Evolutionary conservation across 306 rosid species (phyloP).

Genomic region (Biancaea sappan): DNA sequence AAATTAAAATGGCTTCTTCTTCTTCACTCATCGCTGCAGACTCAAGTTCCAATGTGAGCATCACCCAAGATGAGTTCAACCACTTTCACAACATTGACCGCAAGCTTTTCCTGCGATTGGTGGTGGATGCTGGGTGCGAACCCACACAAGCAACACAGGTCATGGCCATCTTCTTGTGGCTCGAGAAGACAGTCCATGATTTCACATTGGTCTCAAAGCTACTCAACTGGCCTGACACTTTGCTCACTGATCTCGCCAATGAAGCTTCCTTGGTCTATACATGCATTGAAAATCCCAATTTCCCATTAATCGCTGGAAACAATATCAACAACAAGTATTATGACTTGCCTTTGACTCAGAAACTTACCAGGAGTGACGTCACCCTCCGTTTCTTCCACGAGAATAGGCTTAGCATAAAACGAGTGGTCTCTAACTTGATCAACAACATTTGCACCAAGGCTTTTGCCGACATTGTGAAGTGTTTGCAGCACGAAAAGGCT

Average conservation of each 20-base stretch:
- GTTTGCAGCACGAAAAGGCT: background rate
- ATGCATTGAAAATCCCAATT: conserved; percentile 39
- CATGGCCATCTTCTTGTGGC: conserved; percentile 71
- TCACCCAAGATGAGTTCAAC: conserved; percentile 54
- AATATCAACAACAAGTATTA: background rate
- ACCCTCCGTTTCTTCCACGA: conserved; percentile 45
- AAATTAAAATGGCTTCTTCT: conserved; percentile 32
- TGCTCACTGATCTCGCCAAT: conserved; percentile 35
- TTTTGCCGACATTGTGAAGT: conserved; percentile 49
- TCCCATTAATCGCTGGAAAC: background rate
- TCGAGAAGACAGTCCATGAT: conserved; percentile 38
- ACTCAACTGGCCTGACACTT: conserved; percentile 33
- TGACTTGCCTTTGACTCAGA: conserved; percentile 42
- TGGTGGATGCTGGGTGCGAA: conserved; percentile 46
- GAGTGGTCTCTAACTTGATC: conserved; percentile 24
- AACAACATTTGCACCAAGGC: conserved; percentile 50
- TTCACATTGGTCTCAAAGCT: conserved; percentile 33
- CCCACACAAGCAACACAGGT: conserved; percentile 41
- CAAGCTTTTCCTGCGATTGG: conserved; percentile 49
- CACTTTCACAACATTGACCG: conserved; percentile 66
- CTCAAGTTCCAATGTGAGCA: background rate
- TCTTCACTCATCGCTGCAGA: background rate
- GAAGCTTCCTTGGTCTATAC: conserved; percentile 46
- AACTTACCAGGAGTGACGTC: conserved; percentile 21
- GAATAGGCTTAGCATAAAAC: conserved; percentile 30